phyloP scores from a whole-genome alignment of 805 yeast species.

The Sporopachydermia quercuum region DNA sequence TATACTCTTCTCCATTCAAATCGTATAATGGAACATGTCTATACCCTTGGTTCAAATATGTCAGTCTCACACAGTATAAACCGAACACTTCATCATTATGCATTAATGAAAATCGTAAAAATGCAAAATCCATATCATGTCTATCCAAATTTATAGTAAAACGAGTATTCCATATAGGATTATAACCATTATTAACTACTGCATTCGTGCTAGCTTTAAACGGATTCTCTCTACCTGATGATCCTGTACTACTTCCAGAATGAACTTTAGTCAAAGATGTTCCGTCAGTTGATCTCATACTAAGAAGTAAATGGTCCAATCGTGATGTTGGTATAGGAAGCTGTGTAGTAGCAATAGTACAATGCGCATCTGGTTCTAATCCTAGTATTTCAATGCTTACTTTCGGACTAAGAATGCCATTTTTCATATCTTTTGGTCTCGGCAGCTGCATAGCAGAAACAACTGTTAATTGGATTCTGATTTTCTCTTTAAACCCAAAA shows the following conservation, averaged over 20 bases:
- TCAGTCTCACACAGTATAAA: constrained; percentile 40
- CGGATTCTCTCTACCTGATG: constrained; percentile 2
- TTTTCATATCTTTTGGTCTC: constrained; percentile 37
- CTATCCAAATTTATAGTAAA: constrained; percentile 28
- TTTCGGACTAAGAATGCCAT: constrained; percentile 39
- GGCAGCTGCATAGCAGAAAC: constrained; percentile 84
- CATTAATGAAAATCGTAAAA: constrained; percentile 20
- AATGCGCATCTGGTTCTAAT: constrained; percentile 12
- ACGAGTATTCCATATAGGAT: constrained; percentile 64
- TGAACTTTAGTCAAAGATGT: not conserved
- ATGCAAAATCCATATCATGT: constrained; percentile 17
- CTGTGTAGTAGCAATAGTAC: not conserved
- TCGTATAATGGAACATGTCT: constrained; percentile 71
- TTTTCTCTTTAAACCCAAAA: constrained; percentile 11
- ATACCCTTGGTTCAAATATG: constrained; percentile 61
- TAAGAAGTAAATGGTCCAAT: not conserved
- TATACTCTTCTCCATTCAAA: constrained; percentile 63
- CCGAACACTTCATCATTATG: constrained; percentile 31
- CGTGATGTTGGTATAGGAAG: constrained; percentile 1
- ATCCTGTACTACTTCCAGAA: not conserved
- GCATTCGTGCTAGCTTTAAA: constrained; percentile 15
- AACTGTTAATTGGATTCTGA: constrained; percentile 22
- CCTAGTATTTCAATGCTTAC: constrained; percentile 49
- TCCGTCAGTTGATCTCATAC: not conserved
- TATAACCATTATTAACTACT: constrained; percentile 64